Evolutionary conservation across 331 rosid genomes (phyloP).

Genomic region (Rhamnella rubrinervis): DNA sequence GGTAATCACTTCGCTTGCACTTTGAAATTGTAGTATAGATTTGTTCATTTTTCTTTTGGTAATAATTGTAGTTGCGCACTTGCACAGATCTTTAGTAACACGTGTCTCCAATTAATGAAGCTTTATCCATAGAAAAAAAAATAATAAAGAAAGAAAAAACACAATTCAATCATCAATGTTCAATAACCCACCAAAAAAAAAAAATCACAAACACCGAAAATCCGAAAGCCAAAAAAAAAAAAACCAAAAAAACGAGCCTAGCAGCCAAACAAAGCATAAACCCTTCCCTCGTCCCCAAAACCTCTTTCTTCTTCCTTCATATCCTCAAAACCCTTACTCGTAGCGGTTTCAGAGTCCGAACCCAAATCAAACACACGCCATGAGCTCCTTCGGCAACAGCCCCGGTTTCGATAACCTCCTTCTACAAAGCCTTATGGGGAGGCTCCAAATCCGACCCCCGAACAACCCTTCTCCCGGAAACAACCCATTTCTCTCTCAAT

Average conservation of each 20-base stretch:
- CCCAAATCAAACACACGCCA: slow-evolving; percentile 25
- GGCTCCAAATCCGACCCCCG: slow-evolving; percentile 64
- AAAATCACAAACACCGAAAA: no score
- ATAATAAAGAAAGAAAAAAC: no score
- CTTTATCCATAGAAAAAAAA: no score
- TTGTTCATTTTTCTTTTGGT: no score
- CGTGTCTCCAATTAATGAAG: no score
- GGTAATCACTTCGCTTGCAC: no score
- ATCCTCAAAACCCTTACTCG: background rate
- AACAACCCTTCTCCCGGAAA: slow-evolving; percentile 1
- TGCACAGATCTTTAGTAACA: no score
- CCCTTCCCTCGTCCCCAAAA: background rate
- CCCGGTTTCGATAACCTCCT: slow-evolving; percentile 54
- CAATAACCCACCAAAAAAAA: no score
- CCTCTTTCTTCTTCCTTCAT: background rate
- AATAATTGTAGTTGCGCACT: no score
- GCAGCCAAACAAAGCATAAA: background rate
- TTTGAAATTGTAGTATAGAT: no score
- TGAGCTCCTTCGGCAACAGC: slow-evolving; percentile 54
- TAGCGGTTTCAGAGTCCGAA: background rate
- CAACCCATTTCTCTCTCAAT: slow-evolving; percentile 36
- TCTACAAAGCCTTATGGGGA: slow-evolving; percentile 67
- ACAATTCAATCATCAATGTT: no score
- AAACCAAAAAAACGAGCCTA: no score
- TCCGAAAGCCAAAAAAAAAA: background rate